A percentile compares a stretch with the other conserved stretches of the same genome.
Conservation (phyloP, 257 asterid species). For the Schizonepeta tenuifolia region DNA sequence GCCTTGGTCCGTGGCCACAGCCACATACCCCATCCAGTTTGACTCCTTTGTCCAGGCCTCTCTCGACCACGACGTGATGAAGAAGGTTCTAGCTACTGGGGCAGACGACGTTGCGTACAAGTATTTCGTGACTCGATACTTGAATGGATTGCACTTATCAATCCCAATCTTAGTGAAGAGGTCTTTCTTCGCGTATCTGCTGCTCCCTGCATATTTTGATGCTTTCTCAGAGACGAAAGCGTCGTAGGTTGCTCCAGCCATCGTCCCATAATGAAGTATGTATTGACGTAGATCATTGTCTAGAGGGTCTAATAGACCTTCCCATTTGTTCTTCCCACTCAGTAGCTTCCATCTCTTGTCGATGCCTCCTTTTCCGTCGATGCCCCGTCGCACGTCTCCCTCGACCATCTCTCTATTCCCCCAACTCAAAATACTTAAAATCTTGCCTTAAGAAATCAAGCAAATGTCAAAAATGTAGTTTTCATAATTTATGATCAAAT, state of each 20-base stretch:
- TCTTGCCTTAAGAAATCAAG: constrained; percentile 16
- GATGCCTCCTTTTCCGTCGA: not conserved
- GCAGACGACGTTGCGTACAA: constrained; percentile 68
- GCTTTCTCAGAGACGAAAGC: constrained; percentile 54
- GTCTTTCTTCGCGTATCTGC: constrained; percentile 45
- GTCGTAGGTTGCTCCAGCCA: constrained; percentile 72
- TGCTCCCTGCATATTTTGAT: constrained; percentile 71
- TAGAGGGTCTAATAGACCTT: constrained; percentile 63
- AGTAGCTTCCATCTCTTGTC: constrained; percentile 62
- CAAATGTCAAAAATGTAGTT: not conserved
- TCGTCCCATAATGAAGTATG: constrained; percentile 69
- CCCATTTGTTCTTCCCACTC: constrained; percentile 67
- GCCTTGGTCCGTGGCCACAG: constrained; percentile 80
- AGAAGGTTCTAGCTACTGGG: constrained; percentile 56
- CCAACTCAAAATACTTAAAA: constrained; percentile 13
- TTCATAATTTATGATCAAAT: not conserved
- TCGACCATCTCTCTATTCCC: not conserved
- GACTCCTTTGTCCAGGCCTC: constrained; percentile 82
- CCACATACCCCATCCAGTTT: constrained; percentile 83
- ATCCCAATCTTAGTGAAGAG: constrained; percentile 59
- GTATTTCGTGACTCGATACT: constrained; percentile 58
- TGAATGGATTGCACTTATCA: constrained; percentile 50
- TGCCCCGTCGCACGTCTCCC: not conserved
- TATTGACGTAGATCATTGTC: constrained; percentile 71
- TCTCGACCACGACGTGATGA: constrained; percentile 52